A percentile compares a stretch with the other conserved stretches of the same genome.
These are phyloP conservation scores for Hortaea werneckii DNA, from an alignment of 2,329 filamentous ascomycete species.

Conservation along the genomic window DNA sequence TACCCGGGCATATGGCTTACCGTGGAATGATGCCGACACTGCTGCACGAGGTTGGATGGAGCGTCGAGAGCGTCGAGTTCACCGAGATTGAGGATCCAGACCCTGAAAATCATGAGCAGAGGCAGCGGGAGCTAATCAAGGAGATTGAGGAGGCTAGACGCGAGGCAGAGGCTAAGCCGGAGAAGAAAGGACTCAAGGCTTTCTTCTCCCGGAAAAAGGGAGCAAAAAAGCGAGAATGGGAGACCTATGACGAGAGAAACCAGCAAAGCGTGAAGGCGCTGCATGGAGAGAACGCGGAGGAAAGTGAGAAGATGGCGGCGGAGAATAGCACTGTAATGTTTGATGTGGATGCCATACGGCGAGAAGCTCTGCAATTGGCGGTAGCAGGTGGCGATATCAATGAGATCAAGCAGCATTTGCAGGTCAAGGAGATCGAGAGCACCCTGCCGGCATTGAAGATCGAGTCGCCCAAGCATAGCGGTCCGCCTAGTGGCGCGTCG, in stretches of 20 bases:
- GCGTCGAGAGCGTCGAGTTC: slow-evolving; percentile 87
- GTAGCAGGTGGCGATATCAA: slow-evolving; percentile 60
- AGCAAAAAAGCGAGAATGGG: slow-evolving; percentile 79
- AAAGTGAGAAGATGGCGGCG: slow-evolving; percentile 35
- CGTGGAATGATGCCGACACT: slow-evolving; percentile 82
- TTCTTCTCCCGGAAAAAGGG: slow-evolving; percentile 77
- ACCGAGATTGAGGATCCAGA: slow-evolving; percentile 95
- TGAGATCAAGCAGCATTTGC: slow-evolving; percentile 60
- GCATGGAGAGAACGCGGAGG: slow-evolving; percentile 35
- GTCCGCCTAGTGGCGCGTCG: not conserved
- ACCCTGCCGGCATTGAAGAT: slow-evolving; percentile 87
- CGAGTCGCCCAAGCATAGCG: not conserved
- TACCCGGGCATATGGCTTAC: slow-evolving; percentile 94
- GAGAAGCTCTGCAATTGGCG: slow-evolving; percentile 60
- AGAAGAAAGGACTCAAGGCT: slow-evolving; percentile 56
- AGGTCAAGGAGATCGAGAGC: slow-evolving; percentile 59
- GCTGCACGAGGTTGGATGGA: slow-evolving; percentile 79
- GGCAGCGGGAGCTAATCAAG: slow-evolving; percentile 86
- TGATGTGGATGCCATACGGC: slow-evolving; percentile 84
- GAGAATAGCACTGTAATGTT: slow-evolving; percentile 58
- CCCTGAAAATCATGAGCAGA: slow-evolving; percentile 77
- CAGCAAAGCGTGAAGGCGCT: slow-evolving; percentile 28
- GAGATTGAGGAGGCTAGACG: slow-evolving; percentile 86
- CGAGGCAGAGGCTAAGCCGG: slow-evolving; percentile 70
- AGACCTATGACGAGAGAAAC: slow-evolving; percentile 70